These are phyloP conservation scores for Cutaneotrichosporon cyanovorans DNA, from an alignment of 1,284 basidiomycete species.

Conservation along the genomic window DNA sequence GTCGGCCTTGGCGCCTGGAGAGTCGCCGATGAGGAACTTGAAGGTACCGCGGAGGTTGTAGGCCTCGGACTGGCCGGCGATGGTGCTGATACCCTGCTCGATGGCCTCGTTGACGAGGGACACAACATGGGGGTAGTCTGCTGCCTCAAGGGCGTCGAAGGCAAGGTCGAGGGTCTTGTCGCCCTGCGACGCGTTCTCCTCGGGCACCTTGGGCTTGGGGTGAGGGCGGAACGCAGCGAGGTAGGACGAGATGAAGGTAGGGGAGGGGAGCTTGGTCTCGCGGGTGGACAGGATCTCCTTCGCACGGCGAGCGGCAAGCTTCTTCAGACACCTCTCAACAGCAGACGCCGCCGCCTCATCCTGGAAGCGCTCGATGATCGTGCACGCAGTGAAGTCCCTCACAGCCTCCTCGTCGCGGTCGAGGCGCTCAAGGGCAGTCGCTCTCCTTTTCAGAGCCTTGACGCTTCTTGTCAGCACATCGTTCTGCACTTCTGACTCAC, in stretches of 20 bases:
- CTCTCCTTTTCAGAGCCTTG: slow-evolving; percentile 92
- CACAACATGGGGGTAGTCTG: slow-evolving; percentile 79
- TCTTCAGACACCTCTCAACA: slow-evolving; percentile 89
- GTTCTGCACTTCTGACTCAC: slow-evolving; percentile 16
- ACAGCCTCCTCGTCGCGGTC: slow-evolving; percentile 67
- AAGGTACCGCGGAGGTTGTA: slow-evolving; percentile 92
- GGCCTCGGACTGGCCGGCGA: slow-evolving; percentile 72
- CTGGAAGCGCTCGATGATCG: slow-evolving; percentile 88
- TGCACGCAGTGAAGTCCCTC: slow-evolving; percentile 89
- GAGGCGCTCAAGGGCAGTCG: slow-evolving; percentile 73
- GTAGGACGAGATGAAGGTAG: slow-evolving; percentile 91
- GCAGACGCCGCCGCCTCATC: slow-evolving; percentile 70
- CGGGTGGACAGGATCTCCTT: slow-evolving; percentile 60
- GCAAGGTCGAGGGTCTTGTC: slow-evolving; percentile 78
- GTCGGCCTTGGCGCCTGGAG: slow-evolving; percentile 76
- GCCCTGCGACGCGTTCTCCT: slow-evolving; percentile 59
- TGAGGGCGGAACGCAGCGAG: slow-evolving; percentile 90
- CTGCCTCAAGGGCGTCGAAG: slow-evolving; percentile 72
- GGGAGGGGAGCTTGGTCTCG: slow-evolving; percentile 77
- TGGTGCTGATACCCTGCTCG: slow-evolving; percentile 75
- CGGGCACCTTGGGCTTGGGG: slow-evolving; percentile 65
- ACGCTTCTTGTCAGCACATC: slow-evolving; percentile 46
- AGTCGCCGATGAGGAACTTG: slow-evolving; percentile 88
- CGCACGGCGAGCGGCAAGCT: slow-evolving; percentile 66
- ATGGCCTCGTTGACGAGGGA: slow-evolving; percentile 77